Conservation (phyloP, 148 eudicot species). For the Rheum nobile region DNA sequence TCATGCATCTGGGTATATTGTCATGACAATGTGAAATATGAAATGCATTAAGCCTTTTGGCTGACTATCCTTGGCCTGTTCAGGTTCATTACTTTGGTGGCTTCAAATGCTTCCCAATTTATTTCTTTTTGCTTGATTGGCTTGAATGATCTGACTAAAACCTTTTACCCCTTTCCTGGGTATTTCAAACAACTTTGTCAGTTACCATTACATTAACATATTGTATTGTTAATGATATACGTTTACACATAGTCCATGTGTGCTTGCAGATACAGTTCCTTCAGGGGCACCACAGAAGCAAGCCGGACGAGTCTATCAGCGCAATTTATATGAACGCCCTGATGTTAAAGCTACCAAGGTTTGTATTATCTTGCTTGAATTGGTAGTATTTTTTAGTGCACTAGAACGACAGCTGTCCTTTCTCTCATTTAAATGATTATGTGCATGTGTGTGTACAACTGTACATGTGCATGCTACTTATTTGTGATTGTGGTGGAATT, state of each 20-base stretch:
- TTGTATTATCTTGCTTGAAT: constrained; percentile 2
- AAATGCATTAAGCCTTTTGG: neutral
- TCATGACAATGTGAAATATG: neutral
- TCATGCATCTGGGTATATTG: neutral
- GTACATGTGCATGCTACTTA: neutral
- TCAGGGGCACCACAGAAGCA: constrained; percentile 42
- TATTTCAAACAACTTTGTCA: neutral
- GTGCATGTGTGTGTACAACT: neutral
- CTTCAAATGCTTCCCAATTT: neutral
- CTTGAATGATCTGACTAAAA: neutral
- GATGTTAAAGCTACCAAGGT: constrained; percentile 60
- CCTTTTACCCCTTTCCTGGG: neutral
- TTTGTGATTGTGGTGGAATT: neutral
- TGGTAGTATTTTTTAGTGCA: neutral
- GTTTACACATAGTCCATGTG: neutral
- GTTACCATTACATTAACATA: neutral
- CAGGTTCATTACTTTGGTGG: neutral
- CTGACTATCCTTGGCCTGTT: neutral
- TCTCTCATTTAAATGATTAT: neutral
- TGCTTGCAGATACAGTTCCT: constrained; percentile 20
- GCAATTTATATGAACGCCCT: constrained; percentile 35
- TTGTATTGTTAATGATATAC: neutral
- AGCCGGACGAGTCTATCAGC: constrained; percentile 41
- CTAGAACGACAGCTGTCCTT: neutral
- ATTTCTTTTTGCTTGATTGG: neutral